Evolutionary conservation across 1,284 basidiomycete genomes (phyloP).

Genomic region (Malassezia psittaci): DNA sequence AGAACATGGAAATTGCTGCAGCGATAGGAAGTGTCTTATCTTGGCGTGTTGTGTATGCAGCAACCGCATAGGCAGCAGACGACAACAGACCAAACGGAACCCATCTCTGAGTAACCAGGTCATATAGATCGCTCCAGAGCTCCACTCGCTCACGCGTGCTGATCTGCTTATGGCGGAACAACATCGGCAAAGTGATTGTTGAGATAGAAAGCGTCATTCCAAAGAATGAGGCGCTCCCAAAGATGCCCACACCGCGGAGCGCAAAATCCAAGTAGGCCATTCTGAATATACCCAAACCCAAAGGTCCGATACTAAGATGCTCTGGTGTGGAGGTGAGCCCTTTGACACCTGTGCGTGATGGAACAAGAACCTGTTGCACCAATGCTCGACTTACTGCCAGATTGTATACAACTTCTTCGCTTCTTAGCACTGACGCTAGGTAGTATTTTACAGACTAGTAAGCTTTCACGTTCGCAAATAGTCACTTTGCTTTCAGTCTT

Average conservation of each 20-base stretch:
- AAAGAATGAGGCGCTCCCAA: background rate
- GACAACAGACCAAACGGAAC: background rate
- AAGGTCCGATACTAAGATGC: no score
- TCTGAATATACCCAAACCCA: no score
- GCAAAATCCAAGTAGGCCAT: background rate
- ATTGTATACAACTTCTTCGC: no score
- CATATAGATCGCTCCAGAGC: slow-evolving; percentile 1
- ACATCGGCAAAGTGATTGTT: background rate
- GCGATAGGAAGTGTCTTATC: background rate
- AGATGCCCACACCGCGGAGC: background rate
- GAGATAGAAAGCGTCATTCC: background rate
- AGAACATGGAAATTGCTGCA: background rate
- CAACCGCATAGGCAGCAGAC: background rate
- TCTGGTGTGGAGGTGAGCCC: no score
- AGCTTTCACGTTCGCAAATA: no score
- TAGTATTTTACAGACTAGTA: no score
- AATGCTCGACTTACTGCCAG: no score
- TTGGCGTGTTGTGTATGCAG: background rate
- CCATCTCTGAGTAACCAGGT: background rate
- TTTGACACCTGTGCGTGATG: no score
- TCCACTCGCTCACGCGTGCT: background rate
- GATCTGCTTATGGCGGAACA: background rate
- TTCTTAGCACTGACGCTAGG: no score
- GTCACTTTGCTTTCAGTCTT: no score
- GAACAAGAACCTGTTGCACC: no score